phyloP scores from a whole-genome alignment of 495 filamentous ascomycete species.

The Neurospora terricola region DNA sequence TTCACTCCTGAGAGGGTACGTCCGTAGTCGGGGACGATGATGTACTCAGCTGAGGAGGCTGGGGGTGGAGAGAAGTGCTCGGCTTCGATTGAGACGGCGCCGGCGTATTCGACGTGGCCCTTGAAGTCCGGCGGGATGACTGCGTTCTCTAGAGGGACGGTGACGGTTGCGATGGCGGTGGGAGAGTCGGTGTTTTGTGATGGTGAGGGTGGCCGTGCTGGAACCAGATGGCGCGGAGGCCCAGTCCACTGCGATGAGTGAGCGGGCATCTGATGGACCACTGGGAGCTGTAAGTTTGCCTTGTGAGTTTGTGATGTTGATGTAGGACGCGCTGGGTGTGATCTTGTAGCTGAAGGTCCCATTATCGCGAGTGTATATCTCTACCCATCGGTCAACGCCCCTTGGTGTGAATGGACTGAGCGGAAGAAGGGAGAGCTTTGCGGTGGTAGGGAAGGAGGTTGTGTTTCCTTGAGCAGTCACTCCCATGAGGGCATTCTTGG shows the following conservation, averaged over 20 bases:
- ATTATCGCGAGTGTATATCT: constrained; percentile 47
- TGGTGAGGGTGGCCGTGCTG: constrained; percentile 25
- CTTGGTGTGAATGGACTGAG: constrained; percentile 43
- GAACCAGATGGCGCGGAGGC: constrained; percentile 33
- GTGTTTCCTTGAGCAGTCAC: constrained; percentile 44
- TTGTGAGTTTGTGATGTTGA: constrained; percentile 35
- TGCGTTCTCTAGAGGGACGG: constrained; percentile 44
- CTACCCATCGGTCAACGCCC: constrained; percentile 38
- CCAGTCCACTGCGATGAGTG: constrained; percentile 47
- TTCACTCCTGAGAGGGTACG: constrained; percentile 45
- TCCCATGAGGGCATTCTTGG: constrained; percentile 43
- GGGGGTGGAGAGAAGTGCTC: constrained; percentile 35
- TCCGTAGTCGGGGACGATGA: constrained; percentile 36
- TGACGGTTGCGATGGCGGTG: constrained; percentile 32
- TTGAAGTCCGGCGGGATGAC: constrained; percentile 37
- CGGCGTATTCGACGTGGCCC: constrained; percentile 48
- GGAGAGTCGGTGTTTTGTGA: constrained; percentile 32
- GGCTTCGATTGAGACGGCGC: constrained; percentile 45
- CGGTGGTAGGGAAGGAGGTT: constrained; percentile 36
- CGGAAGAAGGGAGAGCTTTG: constrained; percentile 35
- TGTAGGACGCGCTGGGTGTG: constrained; percentile 35
- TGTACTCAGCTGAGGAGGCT: constrained; percentile 25
- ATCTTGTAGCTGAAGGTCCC: constrained; percentile 41
- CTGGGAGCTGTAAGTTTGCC: constrained; percentile 30
- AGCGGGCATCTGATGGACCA: constrained; percentile 35